Percentiles rank a stretch among this genome's conserved stretches.
phyloP scores from a whole-genome alignment of 306 rosid genomes.

The Boehmeria nivea region DNA sequence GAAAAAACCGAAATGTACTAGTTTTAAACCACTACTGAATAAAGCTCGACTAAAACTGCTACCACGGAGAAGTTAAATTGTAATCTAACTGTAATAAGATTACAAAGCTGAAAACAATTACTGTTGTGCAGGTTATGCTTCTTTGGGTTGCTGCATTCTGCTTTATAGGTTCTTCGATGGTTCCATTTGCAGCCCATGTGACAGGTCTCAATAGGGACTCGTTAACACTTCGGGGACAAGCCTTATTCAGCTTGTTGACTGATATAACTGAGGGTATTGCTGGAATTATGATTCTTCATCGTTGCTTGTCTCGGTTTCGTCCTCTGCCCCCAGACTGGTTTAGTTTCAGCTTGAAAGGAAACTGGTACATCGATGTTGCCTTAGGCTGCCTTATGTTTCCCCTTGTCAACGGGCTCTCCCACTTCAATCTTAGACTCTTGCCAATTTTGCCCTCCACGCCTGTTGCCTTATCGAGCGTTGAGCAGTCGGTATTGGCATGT shows the following conservation, averaged over 20 bases:
- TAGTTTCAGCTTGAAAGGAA: constrained; percentile 67
- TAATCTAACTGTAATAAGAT: too few relatives aligned
- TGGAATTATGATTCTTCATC: constrained; percentile 70
- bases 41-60: too few relatives aligned
- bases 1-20: too few relatives aligned
- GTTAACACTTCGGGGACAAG: constrained; percentile 78
- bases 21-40: too few relatives aligned
- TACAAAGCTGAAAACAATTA: too few relatives aligned
- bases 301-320: constrained; percentile 68
- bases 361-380: constrained; percentile 79
- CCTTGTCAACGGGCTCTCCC: constrained; percentile 71
- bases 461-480: constrained; percentile 72
- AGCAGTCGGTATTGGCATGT: constrained; percentile 83
- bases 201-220: constrained; percentile 75
- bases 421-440: constrained; percentile 68
- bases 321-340: constrained; percentile 99
- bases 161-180: constrained; percentile 91
- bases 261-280: constrained; percentile 89
- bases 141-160: constrained; percentile 89
- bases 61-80: too few relatives aligned
- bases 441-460: constrained; percentile 87
- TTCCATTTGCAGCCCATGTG: constrained; percentile 76
- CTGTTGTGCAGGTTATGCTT: constrained; percentile 73
- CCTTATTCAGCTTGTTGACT: constrained; percentile 76
- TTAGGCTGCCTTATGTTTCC: constrained; percentile 93